Evolutionary conservation across 495 filamentous ascomycete genomes (phyloP).

Genomic region (Penicillium taxi): DNA sequence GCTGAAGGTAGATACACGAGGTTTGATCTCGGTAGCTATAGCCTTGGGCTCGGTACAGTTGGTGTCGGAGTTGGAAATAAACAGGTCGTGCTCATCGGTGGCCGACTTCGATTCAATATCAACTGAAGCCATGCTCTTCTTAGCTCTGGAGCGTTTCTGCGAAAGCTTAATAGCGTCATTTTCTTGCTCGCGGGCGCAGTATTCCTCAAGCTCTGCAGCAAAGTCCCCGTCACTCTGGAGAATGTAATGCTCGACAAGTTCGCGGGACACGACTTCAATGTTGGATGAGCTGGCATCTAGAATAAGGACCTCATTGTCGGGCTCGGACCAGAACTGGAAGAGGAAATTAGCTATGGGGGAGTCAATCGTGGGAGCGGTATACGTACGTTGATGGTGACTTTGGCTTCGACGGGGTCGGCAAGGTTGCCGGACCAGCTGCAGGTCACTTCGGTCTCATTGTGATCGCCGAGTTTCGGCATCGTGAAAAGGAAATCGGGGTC

Average conservation of each 20-base stretch:
- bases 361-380: neutral
- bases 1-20: neutral
- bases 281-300: neutral
- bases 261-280: neutral
- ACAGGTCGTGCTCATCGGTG: no score
- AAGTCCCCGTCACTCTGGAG: neutral
- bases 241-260: neutral
- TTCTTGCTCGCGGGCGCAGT: no score
- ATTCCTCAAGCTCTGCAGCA: no score
- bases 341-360: neutral
- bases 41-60: no score
- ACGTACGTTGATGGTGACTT: constrained; percentile 6
- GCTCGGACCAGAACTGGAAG: neutral
- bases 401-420: constrained; percentile 19
- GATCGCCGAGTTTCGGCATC: no score
- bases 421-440: constrained; percentile 28
- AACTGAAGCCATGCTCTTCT: no score
- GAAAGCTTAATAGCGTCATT: no score
- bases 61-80: no score
- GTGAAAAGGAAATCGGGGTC: constrained; percentile 12
- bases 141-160: no score
- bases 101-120: no score
- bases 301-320: neutral
- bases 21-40: neutral
- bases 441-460: constrained; percentile 27